Percentiles rank a stretch among this genome's conserved stretches.
Conservation (phyloP, 2,329 filamentous ascomycete species). For the Bipolaris zeicola region DNA sequence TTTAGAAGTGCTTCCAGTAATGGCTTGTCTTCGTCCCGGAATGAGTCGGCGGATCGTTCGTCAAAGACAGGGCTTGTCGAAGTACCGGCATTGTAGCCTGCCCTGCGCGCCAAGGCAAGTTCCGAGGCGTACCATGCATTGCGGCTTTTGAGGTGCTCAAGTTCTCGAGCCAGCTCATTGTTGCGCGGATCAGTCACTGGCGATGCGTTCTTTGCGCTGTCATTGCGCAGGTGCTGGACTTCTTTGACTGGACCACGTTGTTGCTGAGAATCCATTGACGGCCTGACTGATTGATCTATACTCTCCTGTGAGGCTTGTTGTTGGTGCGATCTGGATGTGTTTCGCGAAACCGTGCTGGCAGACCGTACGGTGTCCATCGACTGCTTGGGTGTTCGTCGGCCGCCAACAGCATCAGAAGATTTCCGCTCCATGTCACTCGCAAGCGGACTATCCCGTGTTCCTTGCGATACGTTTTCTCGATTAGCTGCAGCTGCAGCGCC, state of each 20-base stretch:
- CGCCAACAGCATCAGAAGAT: slow-evolving; percentile 34
- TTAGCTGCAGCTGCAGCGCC: slow-evolving; percentile 52
- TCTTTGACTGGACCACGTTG: slow-evolving; percentile 41
- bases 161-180: slow-evolving; percentile 79
- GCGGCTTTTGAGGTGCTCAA: slow-evolving; percentile 80
- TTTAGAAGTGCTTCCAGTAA: slow-evolving; percentile 89
- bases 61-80: slow-evolving; percentile 76
- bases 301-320: slow-evolving; percentile 68
- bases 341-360: slow-evolving; percentile 42
- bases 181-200: slow-evolving; percentile 67
- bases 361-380: slow-evolving; percentile 46
- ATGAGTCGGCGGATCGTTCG: slow-evolving; percentile 74
- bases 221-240: slow-evolving; percentile 56
- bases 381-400: slow-evolving; percentile 40
- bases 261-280: slow-evolving; percentile 41
- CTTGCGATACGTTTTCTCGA: slow-evolving; percentile 55
- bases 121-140: slow-evolving; percentile 99
- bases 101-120: slow-evolving; percentile 85
- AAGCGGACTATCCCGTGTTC: slow-evolving; percentile 47
- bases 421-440: slow-evolving; percentile 36
- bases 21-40: slow-evolving; percentile 90
- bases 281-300: slow-evolving; percentile 42
- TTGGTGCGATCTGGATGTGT: slow-evolving; percentile 53
- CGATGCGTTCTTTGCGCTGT: slow-evolving; percentile 65
- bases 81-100: slow-evolving; percentile 78